Evolutionary conservation across 2,329 filamentous ascomycete genomes (phyloP).

Genomic region (Curvularia sp.): DNA sequence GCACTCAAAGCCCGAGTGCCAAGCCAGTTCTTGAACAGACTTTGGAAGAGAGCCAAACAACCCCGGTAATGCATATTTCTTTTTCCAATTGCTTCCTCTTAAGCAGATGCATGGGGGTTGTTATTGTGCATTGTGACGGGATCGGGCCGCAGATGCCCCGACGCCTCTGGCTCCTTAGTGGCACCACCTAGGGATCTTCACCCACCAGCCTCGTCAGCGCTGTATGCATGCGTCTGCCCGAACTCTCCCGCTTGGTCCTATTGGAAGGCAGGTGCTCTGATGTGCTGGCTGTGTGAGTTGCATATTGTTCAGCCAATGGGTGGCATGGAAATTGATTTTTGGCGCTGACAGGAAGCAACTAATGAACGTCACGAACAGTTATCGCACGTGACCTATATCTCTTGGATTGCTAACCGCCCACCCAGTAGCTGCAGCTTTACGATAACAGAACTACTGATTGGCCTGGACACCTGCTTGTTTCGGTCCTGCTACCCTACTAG

Average conservation of each 20-base stretch:
- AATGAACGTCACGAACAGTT: not conserved
- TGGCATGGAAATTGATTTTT: not conserved
- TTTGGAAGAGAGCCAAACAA: not conserved
- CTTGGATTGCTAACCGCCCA: not conserved
- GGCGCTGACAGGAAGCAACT: not conserved
- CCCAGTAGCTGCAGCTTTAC: not conserved
- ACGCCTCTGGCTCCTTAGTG: not conserved
- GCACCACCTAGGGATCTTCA: not conserved
- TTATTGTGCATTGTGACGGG: not conserved
- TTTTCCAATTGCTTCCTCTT: not conserved
- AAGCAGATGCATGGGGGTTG: not conserved
- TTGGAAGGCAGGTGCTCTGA: not conserved
- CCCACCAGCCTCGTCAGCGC: not conserved
- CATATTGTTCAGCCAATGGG: not conserved
- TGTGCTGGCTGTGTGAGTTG: not conserved
- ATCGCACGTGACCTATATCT: not conserved
- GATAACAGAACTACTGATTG: not conserved
- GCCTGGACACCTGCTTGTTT: not conserved
- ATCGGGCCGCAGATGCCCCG: slow-evolving; percentile 7
- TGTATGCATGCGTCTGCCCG: not conserved
- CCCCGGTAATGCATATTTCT: not conserved
- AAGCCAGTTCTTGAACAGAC: not conserved
- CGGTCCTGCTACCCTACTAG: not conserved
- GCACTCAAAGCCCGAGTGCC: not conserved
- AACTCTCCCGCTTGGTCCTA: not conserved